phyloP scores from a whole-genome alignment of 208 protist genomes.

The Leishmania amazonensis region DNA sequence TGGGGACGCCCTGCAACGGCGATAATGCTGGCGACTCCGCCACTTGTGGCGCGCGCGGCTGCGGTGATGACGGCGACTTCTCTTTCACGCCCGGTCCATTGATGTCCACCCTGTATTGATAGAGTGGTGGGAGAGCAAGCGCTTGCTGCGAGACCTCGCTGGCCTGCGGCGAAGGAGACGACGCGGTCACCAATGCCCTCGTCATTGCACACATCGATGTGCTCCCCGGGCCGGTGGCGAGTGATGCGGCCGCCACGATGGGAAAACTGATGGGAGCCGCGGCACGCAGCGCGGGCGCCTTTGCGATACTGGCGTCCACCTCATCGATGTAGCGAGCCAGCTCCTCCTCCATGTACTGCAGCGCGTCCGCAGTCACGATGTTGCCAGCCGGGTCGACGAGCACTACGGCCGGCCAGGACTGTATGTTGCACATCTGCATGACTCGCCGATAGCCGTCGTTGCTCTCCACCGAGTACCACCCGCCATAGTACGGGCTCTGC shows the following conservation, averaged over 20 bases:
- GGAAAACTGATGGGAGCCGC: neutral
- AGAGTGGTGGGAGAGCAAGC: neutral
- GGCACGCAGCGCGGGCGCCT: neutral
- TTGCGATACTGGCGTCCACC: constrained; percentile 13
- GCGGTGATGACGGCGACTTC: neutral
- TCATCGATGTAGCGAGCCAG: constrained; percentile 30
- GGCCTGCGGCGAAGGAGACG: neutral
- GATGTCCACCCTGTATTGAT: neutral
- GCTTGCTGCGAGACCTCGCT: neutral
- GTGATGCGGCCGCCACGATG: neutral
- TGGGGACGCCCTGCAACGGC: neutral
- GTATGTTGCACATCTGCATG: constrained; percentile 44
- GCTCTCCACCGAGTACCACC: constrained; percentile 70
- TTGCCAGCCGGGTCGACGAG: constrained; percentile 61
- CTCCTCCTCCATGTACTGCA: constrained; percentile 65
- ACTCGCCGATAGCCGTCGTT: constrained; percentile 57
- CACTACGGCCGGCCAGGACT: constrained; percentile 63
- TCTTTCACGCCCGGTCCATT: neutral
- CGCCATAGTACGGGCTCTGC: constrained; percentile 58
- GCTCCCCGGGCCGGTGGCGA: neutral
- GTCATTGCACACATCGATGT: neutral
- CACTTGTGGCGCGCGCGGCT: neutral
- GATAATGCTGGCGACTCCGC: neutral
- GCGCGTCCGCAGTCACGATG: constrained; percentile 45
- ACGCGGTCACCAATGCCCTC: neutral